phyloP scores from a whole-genome alignment of 2,329 filamentous ascomycete species.

The Penicillium sp. region DNA sequence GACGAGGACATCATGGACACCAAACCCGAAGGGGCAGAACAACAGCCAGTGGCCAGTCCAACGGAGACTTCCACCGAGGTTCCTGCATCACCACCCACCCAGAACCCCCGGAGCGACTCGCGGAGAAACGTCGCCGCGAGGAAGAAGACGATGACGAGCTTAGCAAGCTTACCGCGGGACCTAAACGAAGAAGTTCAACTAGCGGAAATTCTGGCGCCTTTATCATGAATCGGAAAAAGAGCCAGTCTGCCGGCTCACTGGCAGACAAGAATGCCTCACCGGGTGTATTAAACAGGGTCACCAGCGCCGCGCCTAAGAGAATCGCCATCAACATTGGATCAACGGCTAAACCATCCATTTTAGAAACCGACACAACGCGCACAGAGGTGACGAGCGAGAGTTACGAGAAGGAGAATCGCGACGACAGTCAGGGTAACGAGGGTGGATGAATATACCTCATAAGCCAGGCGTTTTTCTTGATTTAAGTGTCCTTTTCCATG shows the following conservation, averaged over 20 bases:
- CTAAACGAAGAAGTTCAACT: constrained; percentile 49
- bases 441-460: constrained; percentile 17
- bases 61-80: constrained; percentile 30
- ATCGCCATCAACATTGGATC: constrained; percentile 44
- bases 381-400: constrained; percentile 21
- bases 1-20: constrained; percentile 67
- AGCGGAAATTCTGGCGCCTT: constrained; percentile 38
- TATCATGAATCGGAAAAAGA: constrained; percentile 36
- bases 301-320: constrained; percentile 35
- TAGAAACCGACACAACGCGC: constrained; percentile 18
- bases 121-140: constrained; percentile 79
- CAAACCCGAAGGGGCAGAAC: constrained; percentile 36
- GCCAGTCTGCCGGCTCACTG: constrained; percentile 28
- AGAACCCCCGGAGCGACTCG: constrained; percentile 66
- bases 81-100: constrained; percentile 25
- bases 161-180: constrained; percentile 67
- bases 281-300: constrained; percentile 16
- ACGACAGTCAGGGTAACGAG: constrained; percentile 26
- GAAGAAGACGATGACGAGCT: constrained; percentile 93
- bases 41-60: constrained; percentile 24
- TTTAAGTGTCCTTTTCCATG: constrained; percentile 11
- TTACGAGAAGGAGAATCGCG: constrained; percentile 35
- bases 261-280: constrained; percentile 29
- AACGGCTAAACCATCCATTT: constrained; percentile 23
- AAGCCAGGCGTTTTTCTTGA: constrained; percentile 12